Base-by-base conservation (phyloP, 202 grass and related monocot species). In the Setaria viridis region DNA sequence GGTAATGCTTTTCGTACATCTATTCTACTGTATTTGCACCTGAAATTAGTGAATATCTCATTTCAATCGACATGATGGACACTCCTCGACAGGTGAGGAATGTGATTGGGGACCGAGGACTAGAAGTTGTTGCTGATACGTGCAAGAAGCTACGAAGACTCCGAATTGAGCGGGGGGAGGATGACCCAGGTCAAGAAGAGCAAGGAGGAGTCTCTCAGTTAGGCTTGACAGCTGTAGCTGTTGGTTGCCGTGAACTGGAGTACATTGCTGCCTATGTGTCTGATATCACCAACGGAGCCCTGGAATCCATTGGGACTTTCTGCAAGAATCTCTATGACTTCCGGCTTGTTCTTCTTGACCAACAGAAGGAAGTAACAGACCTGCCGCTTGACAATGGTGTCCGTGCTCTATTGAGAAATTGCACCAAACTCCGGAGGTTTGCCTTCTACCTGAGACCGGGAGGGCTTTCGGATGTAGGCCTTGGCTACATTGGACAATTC, bases 191-290 rank as follows among this genome's bases (percentile, higher is more conserved):
- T 56, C 74, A 94, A 89, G 94, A 97, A 82, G 94, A 97, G 86
- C 87, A 94, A 72, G 94, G 94, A 42, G 57, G 81, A 51, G 91
- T 97, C 72, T 84, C 94, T 35, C 94, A 97, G 78, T 29, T 92
- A 79, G 94, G 94, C 5, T 47, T 97, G 55, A 91, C 91, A 29
- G 85, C 91, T 1, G 58, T 92, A 72, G 92, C 92, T 74, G 87
- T 89, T 58, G 90, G 92, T 68, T 94, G 92, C 85, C 92, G 84
- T 59, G 82, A 95, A 62, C 85, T 93, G 35, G 93, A 98, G 80
- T 92, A 95, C 60, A 84, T 98, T 79, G 93, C 93, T 80, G 89
- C 89, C 80, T 98, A 95, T 81, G 91, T 92, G 57, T 98, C 95
- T 57, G 95, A 98, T 84, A 90, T 98, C 77, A 90, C 91, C 20